Evolutionary conservation across 1,284 basidiomycete genomes (phyloP).

Genomic region (Apiotrichum domesticum): DNA sequence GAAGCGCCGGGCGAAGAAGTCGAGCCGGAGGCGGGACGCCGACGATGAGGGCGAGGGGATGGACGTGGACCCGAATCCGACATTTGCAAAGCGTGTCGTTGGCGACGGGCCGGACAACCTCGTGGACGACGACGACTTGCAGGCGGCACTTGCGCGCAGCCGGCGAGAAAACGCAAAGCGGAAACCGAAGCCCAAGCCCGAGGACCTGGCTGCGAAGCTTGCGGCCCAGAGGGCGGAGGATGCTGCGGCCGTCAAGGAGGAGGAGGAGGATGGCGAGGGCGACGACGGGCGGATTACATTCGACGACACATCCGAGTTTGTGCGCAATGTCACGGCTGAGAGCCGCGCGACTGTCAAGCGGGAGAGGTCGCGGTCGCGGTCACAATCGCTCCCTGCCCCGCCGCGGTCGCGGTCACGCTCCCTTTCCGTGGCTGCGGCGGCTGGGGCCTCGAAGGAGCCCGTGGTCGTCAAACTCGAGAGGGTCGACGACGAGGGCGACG

Average conservation of each 20-base stretch:
- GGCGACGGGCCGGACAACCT: constrained; percentile 76
- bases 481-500: constrained; percentile 47
- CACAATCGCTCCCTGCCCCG: too few relatives aligned
- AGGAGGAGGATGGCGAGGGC: constrained; percentile 57
- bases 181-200: constrained; percentile 69
- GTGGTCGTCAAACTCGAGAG: constrained; percentile 49
- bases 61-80: constrained; percentile 63
- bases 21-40: constrained; percentile 62
- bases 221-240: constrained; percentile 54
- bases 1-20: constrained; percentile 61
- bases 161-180: constrained; percentile 75
- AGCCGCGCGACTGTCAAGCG: constrained; percentile 41
- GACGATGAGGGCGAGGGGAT: constrained; percentile 60
- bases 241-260: constrained; percentile 49
- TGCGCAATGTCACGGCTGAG: constrained; percentile 69
- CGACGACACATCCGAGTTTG: constrained; percentile 96
- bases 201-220: constrained; percentile 74
- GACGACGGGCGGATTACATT: constrained; percentile 69
- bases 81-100: constrained; percentile 26
- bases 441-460: constrained; percentile 44
- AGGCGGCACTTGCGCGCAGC: constrained; percentile 81
- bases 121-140: constrained; percentile 97
- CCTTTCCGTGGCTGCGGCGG: constrained; percentile 15
- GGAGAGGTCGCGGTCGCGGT: constrained; percentile 27
- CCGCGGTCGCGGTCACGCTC: constrained; percentile 4